These are phyloP conservation scores for Phaeosphaeriaceae sp. DNA, from an alignment of 2,329 filamentous ascomycete genomes.

Conservation along the genomic window DNA sequence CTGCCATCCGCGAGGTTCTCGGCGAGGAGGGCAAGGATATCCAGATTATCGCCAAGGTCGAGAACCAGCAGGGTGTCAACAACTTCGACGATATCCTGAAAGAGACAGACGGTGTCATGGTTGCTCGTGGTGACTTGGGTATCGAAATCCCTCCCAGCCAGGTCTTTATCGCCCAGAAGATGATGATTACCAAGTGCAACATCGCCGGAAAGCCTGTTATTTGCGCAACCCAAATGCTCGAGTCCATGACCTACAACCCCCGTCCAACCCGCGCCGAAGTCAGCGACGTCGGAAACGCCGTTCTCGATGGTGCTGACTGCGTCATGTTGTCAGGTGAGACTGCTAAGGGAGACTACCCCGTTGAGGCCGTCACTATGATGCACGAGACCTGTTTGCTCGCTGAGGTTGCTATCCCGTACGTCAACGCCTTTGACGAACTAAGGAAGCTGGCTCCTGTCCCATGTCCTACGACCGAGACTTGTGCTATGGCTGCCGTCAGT, in stretches of 20 bases:
- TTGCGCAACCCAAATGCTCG: constrained; percentile 99
- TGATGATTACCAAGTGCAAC: constrained; percentile 99
- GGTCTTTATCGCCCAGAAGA: constrained; percentile 99
- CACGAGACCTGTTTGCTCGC: constrained; percentile 96
- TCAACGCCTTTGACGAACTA: constrained; percentile 95
- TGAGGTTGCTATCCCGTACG: constrained; percentile 96
- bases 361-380: constrained; percentile 95
- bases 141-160: constrained; percentile 98
- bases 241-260: constrained; percentile 99
- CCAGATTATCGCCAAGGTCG: constrained; percentile 99
- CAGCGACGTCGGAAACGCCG: constrained; percentile 96
- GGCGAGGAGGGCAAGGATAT: constrained; percentile 93
- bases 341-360: constrained; percentile 94
- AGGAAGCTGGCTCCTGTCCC: constrained; percentile 82
- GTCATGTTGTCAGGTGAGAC: constrained; percentile 99
- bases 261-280: constrained; percentile 98
- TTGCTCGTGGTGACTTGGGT: constrained; percentile 96
- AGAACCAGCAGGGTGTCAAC: constrained; percentile 99
- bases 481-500: constrained; percentile 95
- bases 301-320: constrained; percentile 97
- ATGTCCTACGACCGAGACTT: constrained; percentile 87
- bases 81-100: constrained; percentile 97
- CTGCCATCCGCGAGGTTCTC: constrained; percentile 87
- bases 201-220: constrained; percentile 98
- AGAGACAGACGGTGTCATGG: constrained; percentile 99